Evolutionary conservation across 192 early-diverging fungal species (phyloP), one percentile per base, ranked within the genome.

Genomic region (Coemansia umbellata): DNA sequence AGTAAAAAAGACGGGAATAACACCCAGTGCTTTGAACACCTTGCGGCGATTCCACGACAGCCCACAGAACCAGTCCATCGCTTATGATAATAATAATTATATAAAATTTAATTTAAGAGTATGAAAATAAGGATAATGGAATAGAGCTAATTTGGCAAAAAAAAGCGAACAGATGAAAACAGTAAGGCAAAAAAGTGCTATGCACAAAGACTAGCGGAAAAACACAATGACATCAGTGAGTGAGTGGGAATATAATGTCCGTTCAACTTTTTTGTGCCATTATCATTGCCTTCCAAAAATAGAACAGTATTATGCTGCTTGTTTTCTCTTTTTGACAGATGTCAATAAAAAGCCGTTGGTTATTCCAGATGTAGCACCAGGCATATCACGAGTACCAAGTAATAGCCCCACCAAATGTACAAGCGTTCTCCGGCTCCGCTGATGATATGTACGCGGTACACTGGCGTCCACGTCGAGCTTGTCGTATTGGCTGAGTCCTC

Each of bases 1-100:
- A 9, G 69, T 66, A 9, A 78, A 31, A 15, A 58, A 10, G 5
- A 78, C 76, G 0, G 76, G 76, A 24, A 78, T 31, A 15, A 73
- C 52, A 2, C 69, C 69, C 3, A 78, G 54, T 18, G 50, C 51
- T 14, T 44, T 62, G 60, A 39, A 67, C 36, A 78, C 55, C 26
- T 67, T 58, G 60, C 44, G 67, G 4, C 57, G 54, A 39, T 63
- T 66, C 68, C 63, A 66, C 27, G 49, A 24, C 17, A 53, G 30
- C 35, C 44, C 27, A 52, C 45, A 54, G 14, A 45, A 27, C 14
- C 43, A 26, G 26, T 53, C 35, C 51, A 39, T 33, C 36, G 33
- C 27, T 31, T 8, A 53, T 5, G 42, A 13, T 19, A 52, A 28
- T 42, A 11, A 53, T 9, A 31, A 24, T 10, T 23, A 27, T 40